Evolutionary conservation across 2,329 filamentous ascomycete genomes (phyloP), one percentile per base, ranked within the genome.

Genomic region (Diaporthe citri): DNA sequence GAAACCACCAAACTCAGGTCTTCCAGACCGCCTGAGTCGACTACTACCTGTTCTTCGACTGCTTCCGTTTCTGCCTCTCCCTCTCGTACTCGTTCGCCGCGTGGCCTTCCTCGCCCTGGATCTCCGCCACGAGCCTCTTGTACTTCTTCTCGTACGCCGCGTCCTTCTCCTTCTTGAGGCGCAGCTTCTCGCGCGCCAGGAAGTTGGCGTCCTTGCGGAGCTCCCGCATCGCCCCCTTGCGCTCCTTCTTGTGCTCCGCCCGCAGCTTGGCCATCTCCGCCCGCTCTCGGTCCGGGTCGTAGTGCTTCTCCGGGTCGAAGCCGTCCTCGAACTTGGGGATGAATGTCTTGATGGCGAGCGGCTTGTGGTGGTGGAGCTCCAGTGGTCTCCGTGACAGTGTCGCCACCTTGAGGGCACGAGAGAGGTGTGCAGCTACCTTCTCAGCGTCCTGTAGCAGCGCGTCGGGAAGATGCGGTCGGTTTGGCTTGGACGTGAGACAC

Each of bases 91-190:
- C 90, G 85, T 98, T 98, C 57, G 91, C 89, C 84, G 97, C 96
- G 75, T 89, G 88, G 1, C 96, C 96, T 84, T 98, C 97, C 86
- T 98, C 94, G 79, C 93, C 95, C 86, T 99, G 96, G 80, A 99
- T 98, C 89, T 98, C 96, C 13, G 96, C 94, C 79, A 98, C 92
- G 76, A 99, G 88, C 78, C 93, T 91, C 88, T 93, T 94, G 88
- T 96, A 97, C 90, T 98, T 98, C 88, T 94, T 94, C 88, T 98
- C 96, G 88, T 99, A 98, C 78, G 94, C 95, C 74, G 91, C 91
- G 87, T 98, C 97, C 86, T 92, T 93, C 86, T 94, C 94, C 89
- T 96, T 98, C 92, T 98, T 98, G 87, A 97, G 89, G 80, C 91
- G 90, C 80, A 99, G 88, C 84, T 94, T 94, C 89, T 98, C 96